These are phyloP conservation scores for Backusella circina DNA, from an alignment of 192 early-diverging fungal species.

Conservation along the genomic window DNA sequence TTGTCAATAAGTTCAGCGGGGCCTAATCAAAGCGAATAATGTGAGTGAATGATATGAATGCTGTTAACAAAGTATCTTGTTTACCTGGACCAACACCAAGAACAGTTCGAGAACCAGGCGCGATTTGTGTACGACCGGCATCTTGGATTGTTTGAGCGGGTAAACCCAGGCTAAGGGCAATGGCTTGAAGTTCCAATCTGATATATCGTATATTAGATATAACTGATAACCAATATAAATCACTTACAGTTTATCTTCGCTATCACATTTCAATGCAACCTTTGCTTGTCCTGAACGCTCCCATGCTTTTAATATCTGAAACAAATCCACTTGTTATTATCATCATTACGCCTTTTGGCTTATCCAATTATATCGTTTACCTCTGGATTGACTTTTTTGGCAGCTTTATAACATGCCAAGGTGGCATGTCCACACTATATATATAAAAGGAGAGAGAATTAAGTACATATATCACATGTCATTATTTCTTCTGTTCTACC, in stretches of 20 bases:
- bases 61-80: no score
- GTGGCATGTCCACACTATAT: slow-evolving; percentile 85
- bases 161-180: slow-evolving; percentile 56
- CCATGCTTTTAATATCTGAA: slow-evolving; percentile 58
- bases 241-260: slow-evolving; percentile 75
- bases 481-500: slow-evolving; percentile 8
- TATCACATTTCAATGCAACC: slow-evolving; percentile 73
- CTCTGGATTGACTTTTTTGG: slow-evolving; percentile 43
- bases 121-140: slow-evolving; percentile 92
- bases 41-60: no score
- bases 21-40: no score
- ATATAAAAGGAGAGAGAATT: background rate
- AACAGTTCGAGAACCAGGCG: slow-evolving; percentile 87
- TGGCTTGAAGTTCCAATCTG: slow-evolving; percentile 62
- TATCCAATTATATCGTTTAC: slow-evolving; percentile 6
- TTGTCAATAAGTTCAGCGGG: slow-evolving; percentile 35
- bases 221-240: background rate
- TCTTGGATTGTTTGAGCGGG: slow-evolving; percentile 79
- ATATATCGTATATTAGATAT: slow-evolving; percentile 11
- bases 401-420: slow-evolving; percentile 74
- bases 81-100: slow-evolving; percentile 89
- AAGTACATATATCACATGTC: no score
- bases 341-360: slow-evolving; percentile 3
- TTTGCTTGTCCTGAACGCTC: slow-evolving; percentile 81
- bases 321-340: background rate